phyloP scores from a whole-genome alignment of 345 rosid genomes.

The Triadica sebifera region DNA sequence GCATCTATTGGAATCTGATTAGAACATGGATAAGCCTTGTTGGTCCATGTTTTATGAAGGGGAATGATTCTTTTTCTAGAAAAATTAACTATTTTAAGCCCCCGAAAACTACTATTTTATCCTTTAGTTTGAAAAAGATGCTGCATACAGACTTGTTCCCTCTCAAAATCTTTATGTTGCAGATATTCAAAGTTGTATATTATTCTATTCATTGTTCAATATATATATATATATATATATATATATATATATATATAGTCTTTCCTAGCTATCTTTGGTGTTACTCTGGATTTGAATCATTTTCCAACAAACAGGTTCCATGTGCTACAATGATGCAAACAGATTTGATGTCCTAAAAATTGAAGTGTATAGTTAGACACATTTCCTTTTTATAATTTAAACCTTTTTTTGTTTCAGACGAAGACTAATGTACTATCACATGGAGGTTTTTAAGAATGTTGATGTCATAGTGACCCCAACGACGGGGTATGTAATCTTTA shows the following conservation, averaged over 20 bases:
- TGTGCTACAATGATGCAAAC: neutral
- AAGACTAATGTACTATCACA: constrained; percentile 68
- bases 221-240: too few relatives aligned
- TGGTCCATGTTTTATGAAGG: neutral
- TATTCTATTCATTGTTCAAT: neutral
- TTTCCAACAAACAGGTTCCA: neutral
- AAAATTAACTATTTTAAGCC: neutral
- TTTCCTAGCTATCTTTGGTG: neutral
- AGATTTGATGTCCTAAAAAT: neutral
- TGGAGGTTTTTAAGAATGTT: constrained; percentile 80
- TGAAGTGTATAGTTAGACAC: neutral
- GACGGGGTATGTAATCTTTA: constrained; percentile 50
- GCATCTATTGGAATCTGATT: neutral
- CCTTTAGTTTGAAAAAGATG: constrained; percentile 1
- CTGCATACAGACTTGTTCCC: neutral
- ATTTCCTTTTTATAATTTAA: constrained; percentile 1
- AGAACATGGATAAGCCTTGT: neutral
- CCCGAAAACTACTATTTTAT: neutral
- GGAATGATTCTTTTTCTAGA: neutral
- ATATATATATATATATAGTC: too few relatives aligned
- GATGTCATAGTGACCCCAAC: constrained; percentile 89
- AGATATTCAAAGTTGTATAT: neutral
- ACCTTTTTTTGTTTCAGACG: constrained; percentile 48
- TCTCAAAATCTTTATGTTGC: neutral
- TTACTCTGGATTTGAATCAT: neutral